Evolutionary conservation across 2,329 filamentous ascomycete genomes (phyloP), one percentile per base, ranked within the genome.

Genomic region (Cercospora zeina): DNA sequence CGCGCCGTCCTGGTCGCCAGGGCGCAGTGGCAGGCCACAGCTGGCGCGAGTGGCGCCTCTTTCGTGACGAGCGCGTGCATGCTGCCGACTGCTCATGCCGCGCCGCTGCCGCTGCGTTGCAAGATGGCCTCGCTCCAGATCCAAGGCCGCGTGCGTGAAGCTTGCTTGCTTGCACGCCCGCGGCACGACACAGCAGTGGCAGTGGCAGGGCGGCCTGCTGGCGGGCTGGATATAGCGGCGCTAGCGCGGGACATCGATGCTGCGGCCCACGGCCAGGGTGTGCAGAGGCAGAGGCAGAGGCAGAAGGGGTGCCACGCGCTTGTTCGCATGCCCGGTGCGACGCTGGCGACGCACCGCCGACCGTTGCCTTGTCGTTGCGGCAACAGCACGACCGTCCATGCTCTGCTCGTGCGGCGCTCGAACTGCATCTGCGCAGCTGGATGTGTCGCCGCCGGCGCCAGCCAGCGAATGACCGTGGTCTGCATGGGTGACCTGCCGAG

Each of bases 21-120:
- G 34, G n/a, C 31, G 51, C 45, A 19, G 27, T 55, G 19, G 49
- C 24, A 49, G 51, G 58, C 63, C 51, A 33, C 45, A 24, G 56
- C 51, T 49, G 50, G 56, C 61, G 61, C 61, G 55, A 36, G 14
- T 59, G 55, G 55, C 61, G 61, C 50, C 54, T 42, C 54, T 45
- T 62, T 58, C 59, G 54, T 62, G 59, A 54, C 56, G 50, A 51
- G 39, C 57, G 58, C 61, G 42, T 62, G 56, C 63, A 65, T 61
- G 54, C 49, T 30, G 30, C 61, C n/a, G 10, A 13, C 39, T 45
- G 39, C 9, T 21, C 14, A 13, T 21, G 54, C 42, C n/a, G 55
- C 30, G 37, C 51, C 14, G 45, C 19, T 16, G 45, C 39, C 36
- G 36, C 45, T 24, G 61, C 39, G 47, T 24, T 31, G 36, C 54